Evolutionary conservation across 2,329 filamentous ascomycete species (phyloP).

Genomic region (Stachybotrys chlorohalonatus): DNA sequence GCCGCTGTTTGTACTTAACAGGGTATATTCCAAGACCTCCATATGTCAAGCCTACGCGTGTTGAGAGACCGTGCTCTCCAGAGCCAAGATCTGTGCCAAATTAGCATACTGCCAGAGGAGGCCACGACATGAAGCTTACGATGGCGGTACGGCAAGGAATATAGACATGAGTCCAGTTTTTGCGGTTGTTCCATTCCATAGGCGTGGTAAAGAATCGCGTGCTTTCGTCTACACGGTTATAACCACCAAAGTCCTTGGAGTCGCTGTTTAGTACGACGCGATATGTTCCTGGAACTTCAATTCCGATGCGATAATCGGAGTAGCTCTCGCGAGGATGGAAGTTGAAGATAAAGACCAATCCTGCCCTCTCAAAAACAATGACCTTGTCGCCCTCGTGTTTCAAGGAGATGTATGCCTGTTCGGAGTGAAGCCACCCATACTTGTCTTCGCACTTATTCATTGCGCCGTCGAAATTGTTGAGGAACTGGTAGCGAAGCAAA

Average conservation of each 20-base stretch:
- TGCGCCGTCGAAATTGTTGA: slow-evolving; percentile 86
- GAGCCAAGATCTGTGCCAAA: slow-evolving; percentile 40
- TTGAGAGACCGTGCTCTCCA: slow-evolving; percentile 23
- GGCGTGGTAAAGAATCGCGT: slow-evolving; percentile 89
- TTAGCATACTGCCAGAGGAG: neutral
- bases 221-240: slow-evolving; percentile 65
- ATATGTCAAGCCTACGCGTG: neutral
- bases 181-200: slow-evolving; percentile 80
- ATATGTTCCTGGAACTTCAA: slow-evolving; percentile 81
- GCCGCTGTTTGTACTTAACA: too few relatives aligned
- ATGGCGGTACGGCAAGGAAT: slow-evolving; percentile 76
- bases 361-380: slow-evolving; percentile 87
- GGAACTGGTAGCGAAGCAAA: slow-evolving; percentile 77
- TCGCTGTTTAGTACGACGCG: slow-evolving; percentile 79
- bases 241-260: slow-evolving; percentile 66
- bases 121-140: slow-evolving; percentile 39
- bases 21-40: neutral
- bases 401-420: slow-evolving; percentile 84
- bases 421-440: slow-evolving; percentile 80
- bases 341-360: slow-evolving; percentile 91
- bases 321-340: slow-evolving; percentile 82
- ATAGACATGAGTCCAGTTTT: slow-evolving; percentile 90
- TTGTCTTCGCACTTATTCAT: slow-evolving; percentile 86
- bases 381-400: slow-evolving; percentile 95
- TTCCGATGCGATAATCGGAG: slow-evolving; percentile 83